Percentiles rank a stretch among this genome's conserved stretches.
Evolutionary conservation across 371 early-diverging fungal species (phyloP).

Genomic region (Mucor lusitanicus): DNA sequence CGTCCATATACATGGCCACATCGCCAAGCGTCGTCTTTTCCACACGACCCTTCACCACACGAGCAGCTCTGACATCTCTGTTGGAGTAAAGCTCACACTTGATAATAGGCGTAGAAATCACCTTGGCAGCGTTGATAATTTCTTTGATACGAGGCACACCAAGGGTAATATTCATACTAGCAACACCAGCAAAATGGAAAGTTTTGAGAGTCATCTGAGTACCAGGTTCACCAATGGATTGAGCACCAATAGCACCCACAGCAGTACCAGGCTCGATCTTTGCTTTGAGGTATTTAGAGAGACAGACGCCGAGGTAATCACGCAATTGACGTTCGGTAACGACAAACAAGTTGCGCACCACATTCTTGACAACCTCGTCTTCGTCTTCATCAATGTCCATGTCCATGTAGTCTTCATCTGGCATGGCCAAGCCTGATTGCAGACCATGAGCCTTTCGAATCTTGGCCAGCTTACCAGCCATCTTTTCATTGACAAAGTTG

Average conservation of each 20-base stretch:
- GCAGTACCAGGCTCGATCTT: constrained; percentile 95
- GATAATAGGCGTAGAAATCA: constrained; percentile 96
- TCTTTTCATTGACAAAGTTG: constrained; percentile 54
- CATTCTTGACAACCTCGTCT: constrained; percentile 46
- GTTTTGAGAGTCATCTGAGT: constrained; percentile 99
- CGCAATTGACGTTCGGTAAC: constrained; percentile 78
- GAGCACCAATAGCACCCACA: constrained; percentile 98
- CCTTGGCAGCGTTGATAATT: constrained; percentile 92
- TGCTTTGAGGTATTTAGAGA: constrained; percentile 83
- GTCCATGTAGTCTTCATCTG: constrained; percentile 66
- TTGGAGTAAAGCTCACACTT: constrained; percentile 75
- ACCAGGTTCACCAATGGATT: constrained; percentile 99
- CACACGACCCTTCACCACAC: constrained; percentile 94
- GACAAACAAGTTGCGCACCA: constrained; percentile 67
- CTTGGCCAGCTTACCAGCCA: constrained; percentile 55
- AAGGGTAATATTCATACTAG: constrained; percentile 98
- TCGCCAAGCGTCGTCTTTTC: constrained; percentile 91
- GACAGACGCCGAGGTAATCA: constrained; percentile 78
- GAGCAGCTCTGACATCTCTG: constrained; percentile 74
- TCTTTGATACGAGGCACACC: constrained; percentile 99
- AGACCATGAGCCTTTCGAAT: constrained; percentile 52
- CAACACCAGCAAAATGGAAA: constrained; percentile 99
- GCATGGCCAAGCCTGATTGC: constrained; percentile 58
- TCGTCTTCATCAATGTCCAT: constrained; percentile 63
- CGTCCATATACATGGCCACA: constrained; percentile 90